phyloP scores from a whole-genome alignment of 345 rosid species.

The Geranium rotundifolium region DNA sequence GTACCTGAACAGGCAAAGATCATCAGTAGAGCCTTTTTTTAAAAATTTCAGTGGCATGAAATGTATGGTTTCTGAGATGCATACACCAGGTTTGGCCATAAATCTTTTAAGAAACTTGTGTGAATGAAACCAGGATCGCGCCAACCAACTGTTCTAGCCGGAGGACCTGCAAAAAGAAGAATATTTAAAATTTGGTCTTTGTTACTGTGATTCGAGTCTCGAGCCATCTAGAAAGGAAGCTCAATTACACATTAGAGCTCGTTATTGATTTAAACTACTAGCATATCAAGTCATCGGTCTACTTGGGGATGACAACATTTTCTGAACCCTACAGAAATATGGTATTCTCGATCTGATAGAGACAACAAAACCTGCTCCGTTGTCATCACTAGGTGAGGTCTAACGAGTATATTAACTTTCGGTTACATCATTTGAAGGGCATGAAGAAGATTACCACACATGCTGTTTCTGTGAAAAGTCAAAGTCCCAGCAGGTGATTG shows the following conservation, averaged over 20 bases:
- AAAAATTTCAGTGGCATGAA: constrained; percentile 1
- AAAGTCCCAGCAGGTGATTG: constrained; percentile 77
- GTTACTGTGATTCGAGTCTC: no score
- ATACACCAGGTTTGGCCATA: constrained; percentile 41
- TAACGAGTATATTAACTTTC: neutral
- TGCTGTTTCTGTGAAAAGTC: constrained; percentile 57
- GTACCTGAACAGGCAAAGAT: constrained; percentile 13
- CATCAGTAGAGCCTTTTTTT: neutral
- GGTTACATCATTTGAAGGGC: neutral
- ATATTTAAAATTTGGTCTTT: no score
- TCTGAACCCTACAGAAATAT: no score
- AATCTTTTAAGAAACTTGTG: constrained; percentile 34
- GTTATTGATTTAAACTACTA: no score
- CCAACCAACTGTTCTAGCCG: constrained; percentile 42
- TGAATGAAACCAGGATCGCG: constrained; percentile 43
- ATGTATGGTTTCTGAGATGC: constrained; percentile 1
- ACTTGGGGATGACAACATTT: no score
- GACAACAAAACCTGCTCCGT: no score
- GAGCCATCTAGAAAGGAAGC: no score
- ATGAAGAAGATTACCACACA: constrained; percentile 62
- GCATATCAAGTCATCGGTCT: no score
- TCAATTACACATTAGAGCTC: no score
- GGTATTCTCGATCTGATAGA: no score
- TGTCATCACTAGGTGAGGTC: no score
- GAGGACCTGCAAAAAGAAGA: constrained; percentile 22